Conservation (phyloP, 78 protist genomes). For the Dictyostelium firmibasis region DNA sequence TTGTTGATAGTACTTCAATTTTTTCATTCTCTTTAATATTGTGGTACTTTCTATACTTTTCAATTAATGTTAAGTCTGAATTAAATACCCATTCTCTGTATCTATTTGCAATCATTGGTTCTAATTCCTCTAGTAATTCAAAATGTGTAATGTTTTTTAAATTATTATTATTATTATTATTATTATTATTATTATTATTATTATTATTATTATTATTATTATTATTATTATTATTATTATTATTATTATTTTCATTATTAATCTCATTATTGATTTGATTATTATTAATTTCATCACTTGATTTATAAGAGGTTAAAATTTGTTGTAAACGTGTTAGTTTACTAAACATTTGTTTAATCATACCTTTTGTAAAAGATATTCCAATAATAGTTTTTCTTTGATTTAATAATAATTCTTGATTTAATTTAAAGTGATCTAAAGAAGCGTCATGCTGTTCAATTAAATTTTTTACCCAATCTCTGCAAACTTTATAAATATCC, state of each 20-base stretch:
- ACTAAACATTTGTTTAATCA: background rate
- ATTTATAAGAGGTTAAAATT: background rate
- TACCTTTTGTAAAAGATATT: background rate
- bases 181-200: too few relatives aligned
- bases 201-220: too few relatives aligned
- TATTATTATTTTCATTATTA: background rate
- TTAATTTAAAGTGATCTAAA: background rate
- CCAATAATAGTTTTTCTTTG: background rate
- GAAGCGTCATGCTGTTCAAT: background rate
- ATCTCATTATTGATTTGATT: too few relatives aligned
- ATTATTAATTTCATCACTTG: background rate
- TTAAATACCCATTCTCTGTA: background rate
- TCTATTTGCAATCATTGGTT: background rate
- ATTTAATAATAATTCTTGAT: background rate
- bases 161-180: background rate
- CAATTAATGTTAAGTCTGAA: background rate
- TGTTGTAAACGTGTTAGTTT: background rate
- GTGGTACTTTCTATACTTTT: background rate
- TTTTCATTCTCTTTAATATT: background rate
- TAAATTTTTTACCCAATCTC: background rate
- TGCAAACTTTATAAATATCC: background rate
- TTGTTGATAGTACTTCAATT: background rate
- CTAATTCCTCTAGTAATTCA: background rate
- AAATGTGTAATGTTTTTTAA: background rate
- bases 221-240: background rate